Evolutionary conservation across 106 monocot species (phyloP), one percentile per base, ranked within the genome.

Genomic region (Dendrobium catenatum): DNA sequence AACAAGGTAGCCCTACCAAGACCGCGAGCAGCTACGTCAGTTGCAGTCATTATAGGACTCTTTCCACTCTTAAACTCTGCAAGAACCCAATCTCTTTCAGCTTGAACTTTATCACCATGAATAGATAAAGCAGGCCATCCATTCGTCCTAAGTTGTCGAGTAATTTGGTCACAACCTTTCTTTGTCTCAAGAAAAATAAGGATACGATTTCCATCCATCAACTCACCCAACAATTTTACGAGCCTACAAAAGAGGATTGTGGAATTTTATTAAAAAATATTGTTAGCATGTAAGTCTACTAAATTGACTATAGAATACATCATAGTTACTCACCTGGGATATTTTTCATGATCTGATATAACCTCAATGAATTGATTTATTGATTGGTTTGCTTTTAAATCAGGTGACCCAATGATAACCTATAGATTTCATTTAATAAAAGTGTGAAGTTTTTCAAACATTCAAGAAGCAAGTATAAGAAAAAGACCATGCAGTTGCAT

Each of bases 21-120:
- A 86, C 98, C 98, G 82, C 98, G 98, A 67, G 98, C 98, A 73
- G 98, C 98, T 70, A 98, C 98, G 88, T 98, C 98, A 80, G 98
- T 98, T 49, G 98, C 98, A 80, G 92, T 87, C 98, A 98, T 98
- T 79, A 98, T 91, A 74, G 95, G 98, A 87, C 91, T 95, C 11
- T 76, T 92, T 84, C 98, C 98, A 84, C 89, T 98, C 86, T 86
- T 98, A 85, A 98, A 98, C 73, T 94, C 86, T 81, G 91, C 75
- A 27, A 98, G 78, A 85, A 98, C 98, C 92, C 95, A 95, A 56
- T 98, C 98, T 86, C 98, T 92, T 87, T 98, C 98, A 73, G 94
- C 78, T 84, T 98, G 98, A 18, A 88, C 86, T 91, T 98, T 98
- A 85, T 98, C 94, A 75, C 98, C 98, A 81, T 98, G 98, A 78